phyloP scores from a whole-genome alignment of 2,329 filamentous ascomycete genomes.

The Achaetomium macrosporum region DNA sequence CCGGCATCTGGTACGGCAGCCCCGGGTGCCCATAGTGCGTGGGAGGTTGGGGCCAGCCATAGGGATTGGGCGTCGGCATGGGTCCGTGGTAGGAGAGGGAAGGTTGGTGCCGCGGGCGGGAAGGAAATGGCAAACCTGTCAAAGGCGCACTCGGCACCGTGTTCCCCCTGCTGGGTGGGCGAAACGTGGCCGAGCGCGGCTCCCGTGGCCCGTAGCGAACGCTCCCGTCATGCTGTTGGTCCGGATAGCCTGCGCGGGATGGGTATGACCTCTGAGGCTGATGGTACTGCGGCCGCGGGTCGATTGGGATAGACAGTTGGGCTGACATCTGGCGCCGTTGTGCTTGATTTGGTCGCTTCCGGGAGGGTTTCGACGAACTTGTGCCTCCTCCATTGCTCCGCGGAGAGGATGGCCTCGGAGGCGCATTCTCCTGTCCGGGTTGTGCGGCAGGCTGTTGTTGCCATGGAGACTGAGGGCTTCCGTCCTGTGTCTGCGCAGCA shows the following conservation, averaged over 20 bases:
- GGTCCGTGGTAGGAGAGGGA: slow-evolving; percentile 32
- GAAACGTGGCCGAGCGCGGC: slow-evolving; percentile 32
- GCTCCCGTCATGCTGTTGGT: slow-evolving; percentile 26
- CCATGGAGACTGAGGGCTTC: background rate
- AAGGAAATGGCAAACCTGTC: slow-evolving; percentile 17
- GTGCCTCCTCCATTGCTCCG: background rate
- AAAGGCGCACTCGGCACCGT: slow-evolving; percentile 13
- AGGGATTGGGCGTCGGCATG: slow-evolving; percentile 19
- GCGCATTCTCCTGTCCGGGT: slow-evolving; percentile 8
- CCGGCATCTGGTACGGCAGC: slow-evolving; percentile 15
- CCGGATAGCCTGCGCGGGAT: slow-evolving; percentile 27
- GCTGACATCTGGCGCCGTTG: slow-evolving; percentile 58
- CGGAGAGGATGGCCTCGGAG: slow-evolving; percentile 5
- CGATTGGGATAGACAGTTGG: slow-evolving; percentile 51
- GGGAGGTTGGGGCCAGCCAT: slow-evolving; percentile 27
- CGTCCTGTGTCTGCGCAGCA: background rate
- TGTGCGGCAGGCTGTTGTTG: background rate
- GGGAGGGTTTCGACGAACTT: slow-evolving; percentile 26
- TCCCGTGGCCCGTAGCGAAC: slow-evolving; percentile 23
- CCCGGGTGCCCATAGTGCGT: slow-evolving; percentile 10
- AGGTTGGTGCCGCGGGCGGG: slow-evolving; percentile 29
- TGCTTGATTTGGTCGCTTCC: slow-evolving; percentile 56
- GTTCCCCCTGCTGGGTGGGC: slow-evolving; percentile 25
- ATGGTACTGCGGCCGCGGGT: slow-evolving; percentile 36
- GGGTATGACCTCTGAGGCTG: slow-evolving; percentile 28